Evolutionary conservation across 139 green algal species (phyloP), one percentile per base, ranked within the genome.

Genomic region (Zygnema circumcarinatum): DNA sequence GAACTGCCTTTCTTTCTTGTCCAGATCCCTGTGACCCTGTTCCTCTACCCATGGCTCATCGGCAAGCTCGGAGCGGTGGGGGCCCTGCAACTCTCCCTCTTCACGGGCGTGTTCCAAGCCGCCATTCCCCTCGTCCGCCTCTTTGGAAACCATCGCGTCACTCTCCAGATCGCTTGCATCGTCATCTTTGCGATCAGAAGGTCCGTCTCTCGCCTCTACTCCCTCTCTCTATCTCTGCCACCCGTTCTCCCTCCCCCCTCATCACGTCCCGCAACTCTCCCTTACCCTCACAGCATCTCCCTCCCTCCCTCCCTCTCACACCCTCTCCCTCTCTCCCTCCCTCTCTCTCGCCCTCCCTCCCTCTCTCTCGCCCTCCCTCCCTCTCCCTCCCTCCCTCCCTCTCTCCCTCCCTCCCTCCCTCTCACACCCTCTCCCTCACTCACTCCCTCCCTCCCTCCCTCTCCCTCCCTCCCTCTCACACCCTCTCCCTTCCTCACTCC

Each of bases 11-110:
- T 78, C 16, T 78, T 20, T 20, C 16, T 38, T 41, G 3, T 78
- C 25, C 75, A 83, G 75, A 78, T 78, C 16, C 69, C 69, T 41
- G 36, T 78, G 7, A 78, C 69, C 11, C 75, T 83, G 25, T 83
- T 38, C n/a, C 33, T 83, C n/a, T 83, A 83, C 32, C 75, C 75
- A 20, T 39, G 32, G 75, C 75, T 83, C 39, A 52, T 54, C n/a
- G 7, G 38, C 39, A 36, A 38, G 75, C 33, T 83, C 39, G 75
- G 75, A 33, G 39, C 75, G 25, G 39, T 83, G 75, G 35, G 29
- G 3, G 35, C 75, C 32, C 32, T 83, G 25, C 75, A 52, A 25
- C 47, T 83, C 29, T 47, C 33, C 3, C 32, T 83, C 39, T 47
- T 42, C 75, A 83, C 75, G 33, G 75, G 75, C 75, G 7, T 83